Base-by-base conservation (phyloP, 768 basidiomycete genomes). In the Trametes maxima region DNA sequence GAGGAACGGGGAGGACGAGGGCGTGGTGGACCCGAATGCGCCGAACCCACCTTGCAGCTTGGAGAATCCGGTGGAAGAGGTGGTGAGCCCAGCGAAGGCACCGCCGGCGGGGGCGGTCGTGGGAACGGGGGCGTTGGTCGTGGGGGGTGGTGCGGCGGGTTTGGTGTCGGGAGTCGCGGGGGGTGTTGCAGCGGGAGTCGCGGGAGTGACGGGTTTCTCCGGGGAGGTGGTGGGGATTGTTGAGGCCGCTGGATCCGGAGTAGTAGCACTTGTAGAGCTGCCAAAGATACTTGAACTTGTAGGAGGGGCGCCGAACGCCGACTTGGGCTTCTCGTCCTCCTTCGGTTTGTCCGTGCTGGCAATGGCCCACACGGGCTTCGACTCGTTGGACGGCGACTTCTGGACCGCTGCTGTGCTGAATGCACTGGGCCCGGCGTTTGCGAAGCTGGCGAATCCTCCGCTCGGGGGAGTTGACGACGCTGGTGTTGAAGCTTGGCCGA, bases 401-500 rank as follows among this genome's bases (percentile, higher is more conserved):
- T 50, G 53, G 25, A 33, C 6, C 10, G 52, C 59, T 12, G 46
- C 45, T 11, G 59, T 17, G 25, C 53, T n/a, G 19, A 60, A 60
- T 5, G 59, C 37, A 21, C 59, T 60, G 3, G 59, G 44, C 16
- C 59, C 53, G 1, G 52, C 46, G 37, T 24, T 54, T 7, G 59
- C 59, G 25, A 60, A 60, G 46, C 52, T 46, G 2, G 59, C 52
- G 39, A 60, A 60, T 5, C 52, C 59, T 24, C 59, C 59, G 24
- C 39, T n/a, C 13, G 53, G 48, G 3, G 51, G 37, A 11, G 45
- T 57, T 7, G 61, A 17, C 10, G 52, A 33, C 12, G 47, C 50
- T 19, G 57, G 39, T 14, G 54, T 53, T 5, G 57, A n/a, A 1
- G 62, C n/a, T 52, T 74, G 71, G 7, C 76, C 78, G 60, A 77